Evolutionary conservation across 345 rosid genomes (phyloP), one percentile per base, ranked within the genome.

Genomic region (Populus pruinosa): DNA sequence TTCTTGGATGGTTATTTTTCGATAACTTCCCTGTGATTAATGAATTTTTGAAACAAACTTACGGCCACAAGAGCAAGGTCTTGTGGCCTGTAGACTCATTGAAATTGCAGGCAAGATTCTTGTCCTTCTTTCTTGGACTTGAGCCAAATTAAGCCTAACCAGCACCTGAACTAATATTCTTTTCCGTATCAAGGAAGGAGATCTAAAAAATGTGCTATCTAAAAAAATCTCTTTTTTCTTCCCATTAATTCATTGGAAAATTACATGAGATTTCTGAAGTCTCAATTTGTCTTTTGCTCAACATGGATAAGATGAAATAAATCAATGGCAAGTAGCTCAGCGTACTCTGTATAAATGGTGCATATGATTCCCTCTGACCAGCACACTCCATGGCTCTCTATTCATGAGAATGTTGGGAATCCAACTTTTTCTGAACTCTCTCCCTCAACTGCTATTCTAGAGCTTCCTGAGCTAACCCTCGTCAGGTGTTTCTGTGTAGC

Each of bases 381-480:
- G 29, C 36, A 50, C 63, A 17, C 25, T 1, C 17, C 9, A 14
- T 8, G 17, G 33, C 3, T 27, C 9, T 27, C 33, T 11, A 29
- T 36, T 21, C 39, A 16, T 49, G 33, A 33, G 43, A 63, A 69
- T 56, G 44, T 23, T 33, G 69, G 75, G 59, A 83, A 55, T 18
- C 76, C 64, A 72, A 79, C 73, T 23, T 70, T 79, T 81, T 79
- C 65, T 70, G 70, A 79, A 87, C 87, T 85, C 85, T 83, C 86
- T 82, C 87, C 87, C 87, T 81, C 85, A 85, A 79, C 65, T 82
- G 85, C 85, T 77, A 27, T 72, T 39, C 67, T 47, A 53, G 69
- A 55, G 17, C 56, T 71, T 39, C 35, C 35, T 33, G 5, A 33
- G 21, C 23, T 33, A 49, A 49, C 39, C 33, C 17, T 25, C 56